Conservation (phyloP, 108 stramenopile species). For the Nitzschia putrida region DNA sequence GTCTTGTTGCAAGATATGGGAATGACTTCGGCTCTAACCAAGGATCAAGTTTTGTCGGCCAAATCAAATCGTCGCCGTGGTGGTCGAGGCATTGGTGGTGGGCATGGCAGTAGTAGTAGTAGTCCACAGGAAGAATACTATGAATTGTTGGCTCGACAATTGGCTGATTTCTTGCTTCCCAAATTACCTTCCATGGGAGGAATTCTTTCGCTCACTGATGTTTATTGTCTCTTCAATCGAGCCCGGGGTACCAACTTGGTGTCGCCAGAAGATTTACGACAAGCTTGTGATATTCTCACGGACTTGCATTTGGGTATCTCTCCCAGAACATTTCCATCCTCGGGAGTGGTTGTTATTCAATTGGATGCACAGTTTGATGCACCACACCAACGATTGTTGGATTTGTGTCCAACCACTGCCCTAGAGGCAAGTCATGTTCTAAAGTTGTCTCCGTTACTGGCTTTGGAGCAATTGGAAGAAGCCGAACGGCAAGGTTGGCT, state of each 20-base stretch:
- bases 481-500: constrained; percentile 79
- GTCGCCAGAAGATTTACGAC: constrained; percentile 92
- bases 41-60: constrained; percentile 41
- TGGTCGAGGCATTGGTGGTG: neutral
- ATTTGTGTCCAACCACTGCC: constrained; percentile 45
- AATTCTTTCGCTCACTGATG: constrained; percentile 83
- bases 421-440: constrained; percentile 62
- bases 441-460: constrained; percentile 74
- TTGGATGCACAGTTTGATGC: constrained; percentile 44
- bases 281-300: constrained; percentile 71
- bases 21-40: constrained; percentile 91
- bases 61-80: neutral
- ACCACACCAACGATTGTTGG: constrained; percentile 38
- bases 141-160: constrained; percentile 90
- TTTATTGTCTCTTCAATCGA: constrained; percentile 89
- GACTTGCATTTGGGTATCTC: constrained; percentile 77
- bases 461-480: constrained; percentile 78
- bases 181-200: constrained; percentile 57
- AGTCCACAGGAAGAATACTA: constrained; percentile 54
- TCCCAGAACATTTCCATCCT: constrained; percentile 76
- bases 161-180: constrained; percentile 87
- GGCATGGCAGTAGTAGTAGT: neutral
- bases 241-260: constrained; percentile 95
- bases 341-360: constrained; percentile 84
- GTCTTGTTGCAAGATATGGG: constrained; percentile 89